A percentile compares a stretch with the other conserved stretches of the same genome.
phyloP scores from a whole-genome alignment of 352 stramenopile genomes.

The Phytophthora cryptogea region DNA sequence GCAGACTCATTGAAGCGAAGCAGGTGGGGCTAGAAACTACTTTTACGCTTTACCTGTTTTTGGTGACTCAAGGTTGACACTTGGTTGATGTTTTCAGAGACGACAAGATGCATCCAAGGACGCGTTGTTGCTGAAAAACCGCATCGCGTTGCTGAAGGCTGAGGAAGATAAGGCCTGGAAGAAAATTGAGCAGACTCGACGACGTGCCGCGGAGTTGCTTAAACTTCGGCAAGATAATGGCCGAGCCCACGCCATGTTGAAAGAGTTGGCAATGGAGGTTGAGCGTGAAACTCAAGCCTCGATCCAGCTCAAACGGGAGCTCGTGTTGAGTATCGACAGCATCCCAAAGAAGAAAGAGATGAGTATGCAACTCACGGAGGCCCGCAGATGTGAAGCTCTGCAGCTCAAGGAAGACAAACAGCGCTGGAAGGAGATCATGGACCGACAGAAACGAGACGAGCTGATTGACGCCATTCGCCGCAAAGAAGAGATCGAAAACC shows the following conservation, averaged over 20 bases:
- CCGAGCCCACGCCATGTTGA: slow-evolving; percentile 62
- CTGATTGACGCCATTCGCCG: slow-evolving; percentile 65
- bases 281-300: slow-evolving; percentile 71
- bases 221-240: slow-evolving; percentile 73
- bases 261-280: slow-evolving; percentile 55
- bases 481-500: slow-evolving; percentile 68
- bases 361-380: slow-evolving; percentile 67
- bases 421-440: slow-evolving; percentile 69
- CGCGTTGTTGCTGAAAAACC: slow-evolving; percentile 75
- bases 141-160: slow-evolving; percentile 79
- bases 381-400: slow-evolving; percentile 60
- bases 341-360: slow-evolving; percentile 84
- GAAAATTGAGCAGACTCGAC: slow-evolving; percentile 86
- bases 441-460: slow-evolving; percentile 70
- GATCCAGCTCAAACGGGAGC: slow-evolving; percentile 73
- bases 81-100: slow-evolving; percentile 39
- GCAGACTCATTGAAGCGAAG: slow-evolving; percentile 78
- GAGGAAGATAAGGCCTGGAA: slow-evolving; percentile 86
- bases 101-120: slow-evolving; percentile 81
- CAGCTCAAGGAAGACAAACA: slow-evolving; percentile 88
- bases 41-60: background rate
- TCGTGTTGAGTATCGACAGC: slow-evolving; percentile 81
- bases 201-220: slow-evolving; percentile 68
- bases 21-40: slow-evolving; percentile 40
- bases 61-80: background rate